phyloP scores from a whole-genome alignment of 163 green algal genomes.

The Chlamydomonas reinhardtii region DNA sequence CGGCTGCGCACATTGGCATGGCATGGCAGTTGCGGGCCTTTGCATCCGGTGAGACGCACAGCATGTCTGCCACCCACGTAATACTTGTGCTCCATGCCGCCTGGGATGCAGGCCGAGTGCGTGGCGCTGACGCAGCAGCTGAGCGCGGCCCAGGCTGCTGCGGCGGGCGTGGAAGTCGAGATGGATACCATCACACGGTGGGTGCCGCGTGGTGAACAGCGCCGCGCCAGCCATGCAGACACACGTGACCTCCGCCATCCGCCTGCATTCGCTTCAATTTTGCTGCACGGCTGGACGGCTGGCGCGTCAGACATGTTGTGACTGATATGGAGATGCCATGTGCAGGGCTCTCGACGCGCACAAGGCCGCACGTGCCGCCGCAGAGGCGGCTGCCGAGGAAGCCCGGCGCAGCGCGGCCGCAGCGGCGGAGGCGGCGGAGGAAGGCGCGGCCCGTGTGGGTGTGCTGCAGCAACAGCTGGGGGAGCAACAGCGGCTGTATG shows the following conservation, averaged over 20 bases:
- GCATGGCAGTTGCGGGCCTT: no score
- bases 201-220: neutral
- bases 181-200: constrained; percentile 13
- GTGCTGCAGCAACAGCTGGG: constrained; percentile 17
- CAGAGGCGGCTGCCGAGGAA: constrained; percentile 37
- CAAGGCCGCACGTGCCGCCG: constrained; percentile 15
- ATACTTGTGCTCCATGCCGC: neutral
- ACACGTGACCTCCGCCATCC: no score
- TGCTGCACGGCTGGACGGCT: no score
- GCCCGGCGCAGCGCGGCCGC: constrained; percentile 9
- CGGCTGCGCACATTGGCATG: no score
- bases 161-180: constrained; percentile 30
- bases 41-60: no score
- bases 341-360: constrained; percentile 32
- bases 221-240: no score
- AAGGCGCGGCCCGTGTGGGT: neutral
- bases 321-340: no score
- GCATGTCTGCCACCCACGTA: neutral
- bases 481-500: neutral
- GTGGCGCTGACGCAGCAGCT: constrained; percentile 25
- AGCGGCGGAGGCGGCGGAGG: constrained; percentile 9
- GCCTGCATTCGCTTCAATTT: no score
- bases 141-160: neutral
- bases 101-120: constrained; percentile 10
- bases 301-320: no score